Evolutionary conservation across 306 rosid species (phyloP).

Genomic region (Hylodesmum podocarpum): DNA sequence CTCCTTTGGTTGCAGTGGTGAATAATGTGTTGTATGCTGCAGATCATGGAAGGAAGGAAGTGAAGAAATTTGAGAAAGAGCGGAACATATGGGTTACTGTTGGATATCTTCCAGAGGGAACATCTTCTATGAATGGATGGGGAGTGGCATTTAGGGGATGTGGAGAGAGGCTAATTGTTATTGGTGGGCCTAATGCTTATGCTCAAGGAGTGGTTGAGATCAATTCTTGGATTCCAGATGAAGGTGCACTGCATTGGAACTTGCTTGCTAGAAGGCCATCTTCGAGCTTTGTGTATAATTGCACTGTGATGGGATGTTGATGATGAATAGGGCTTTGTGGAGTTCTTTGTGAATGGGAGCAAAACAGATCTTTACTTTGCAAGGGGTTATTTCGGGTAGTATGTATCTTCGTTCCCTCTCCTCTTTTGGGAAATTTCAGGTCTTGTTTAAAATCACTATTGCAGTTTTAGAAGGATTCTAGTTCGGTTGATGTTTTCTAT

Average conservation of each 20-base stretch:
- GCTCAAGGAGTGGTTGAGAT: slow-evolving; percentile 45
- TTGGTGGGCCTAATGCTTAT: slow-evolving; percentile 49
- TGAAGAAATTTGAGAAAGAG: slow-evolving; percentile 53
- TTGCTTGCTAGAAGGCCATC: slow-evolving; percentile 45
- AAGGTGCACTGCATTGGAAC: slow-evolving; percentile 55
- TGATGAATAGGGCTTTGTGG: background rate
- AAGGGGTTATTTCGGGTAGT: slow-evolving; percentile 46
- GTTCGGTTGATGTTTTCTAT: slow-evolving; percentile 6
- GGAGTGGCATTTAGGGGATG: slow-evolving; percentile 77
- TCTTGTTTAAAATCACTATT: slow-evolving; percentile 41
- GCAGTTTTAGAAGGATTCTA: slow-evolving; percentile 45
- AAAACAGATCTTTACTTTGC: slow-evolving; percentile 36
- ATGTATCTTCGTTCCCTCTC: slow-evolving; percentile 44
- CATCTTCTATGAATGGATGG: slow-evolving; percentile 59
- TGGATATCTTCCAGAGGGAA: slow-evolving; percentile 62
- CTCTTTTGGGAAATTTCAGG: slow-evolving; percentile 38
- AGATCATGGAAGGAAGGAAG: slow-evolving; percentile 45
- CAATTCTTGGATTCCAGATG: slow-evolving; percentile 56
- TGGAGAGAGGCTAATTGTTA: slow-evolving; percentile 57
- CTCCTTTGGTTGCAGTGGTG: slow-evolving; percentile 88
- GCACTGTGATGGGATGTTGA: slow-evolving; percentile 86
- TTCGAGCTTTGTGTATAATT: slow-evolving; percentile 68
- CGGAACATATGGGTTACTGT: slow-evolving; percentile 42
- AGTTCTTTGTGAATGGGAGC: slow-evolving; percentile 37
- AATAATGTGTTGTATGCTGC: slow-evolving; percentile 70